These are phyloP conservation scores for Micractinium conductrix DNA, from an alignment of 139 green algal genomes.

Conservation along the genomic window DNA sequence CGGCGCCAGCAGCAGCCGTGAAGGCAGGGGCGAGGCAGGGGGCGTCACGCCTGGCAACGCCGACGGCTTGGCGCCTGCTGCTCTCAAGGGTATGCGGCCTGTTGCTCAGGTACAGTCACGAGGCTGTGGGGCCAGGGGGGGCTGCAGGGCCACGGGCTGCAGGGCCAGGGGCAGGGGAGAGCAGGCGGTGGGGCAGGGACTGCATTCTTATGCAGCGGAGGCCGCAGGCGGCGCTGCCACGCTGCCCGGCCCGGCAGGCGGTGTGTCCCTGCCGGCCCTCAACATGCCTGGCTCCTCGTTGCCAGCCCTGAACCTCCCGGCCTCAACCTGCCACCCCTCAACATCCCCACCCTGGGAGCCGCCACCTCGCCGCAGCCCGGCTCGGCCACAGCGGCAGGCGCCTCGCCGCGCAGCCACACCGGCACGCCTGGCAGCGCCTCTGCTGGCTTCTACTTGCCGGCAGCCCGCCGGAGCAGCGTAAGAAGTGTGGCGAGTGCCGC, in stretches of 20 bases:
- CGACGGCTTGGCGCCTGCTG: background rate
- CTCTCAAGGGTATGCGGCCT: too few relatives aligned
- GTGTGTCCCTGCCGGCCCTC: background rate
- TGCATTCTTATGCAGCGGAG: background rate
- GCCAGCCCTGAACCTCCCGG: background rate
- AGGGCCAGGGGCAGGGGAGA: background rate
- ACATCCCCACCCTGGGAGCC: background rate
- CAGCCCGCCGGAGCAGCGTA: conserved; percentile 20
- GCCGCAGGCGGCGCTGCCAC: background rate
- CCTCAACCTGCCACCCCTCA: conserved; percentile 5
- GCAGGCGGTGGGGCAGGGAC: background rate
- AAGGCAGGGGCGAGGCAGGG: too few relatives aligned
- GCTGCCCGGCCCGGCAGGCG: background rate
- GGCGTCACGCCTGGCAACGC: background rate
- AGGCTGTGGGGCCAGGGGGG: too few relatives aligned
- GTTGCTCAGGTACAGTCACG: too few relatives aligned
- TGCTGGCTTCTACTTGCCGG: too few relatives aligned
- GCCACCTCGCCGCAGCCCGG: background rate
- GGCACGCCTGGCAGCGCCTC: background rate
- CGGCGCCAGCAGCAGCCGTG: too few relatives aligned
- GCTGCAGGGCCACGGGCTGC: too few relatives aligned
- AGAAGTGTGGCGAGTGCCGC: conserved; percentile 36
- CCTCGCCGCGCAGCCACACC: background rate
- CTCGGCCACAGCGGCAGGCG: too few relatives aligned
- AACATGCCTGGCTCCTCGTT: background rate